Evolutionary conservation across 2,329 filamentous ascomycete species (phyloP), one percentile per base, ranked within the genome.

Genomic region (Apiospora marii): DNA sequence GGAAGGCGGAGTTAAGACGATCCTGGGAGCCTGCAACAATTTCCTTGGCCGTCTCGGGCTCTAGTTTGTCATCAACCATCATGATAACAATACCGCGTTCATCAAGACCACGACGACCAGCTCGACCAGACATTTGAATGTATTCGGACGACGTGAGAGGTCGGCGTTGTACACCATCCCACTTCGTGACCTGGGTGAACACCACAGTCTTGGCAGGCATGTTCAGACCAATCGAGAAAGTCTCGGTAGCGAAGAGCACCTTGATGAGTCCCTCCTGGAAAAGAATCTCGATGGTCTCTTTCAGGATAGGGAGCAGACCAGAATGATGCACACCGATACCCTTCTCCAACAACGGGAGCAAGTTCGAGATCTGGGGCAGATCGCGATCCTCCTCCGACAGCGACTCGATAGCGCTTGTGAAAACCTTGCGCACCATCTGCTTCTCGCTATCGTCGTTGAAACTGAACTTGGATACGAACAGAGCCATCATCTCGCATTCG

Each of bases 171-270:
- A 91, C 88, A 72, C 97, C 97, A 80, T 99, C 96, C 80, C 95
- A 99, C 81, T 99, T 99, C 70, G 93, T 93, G 13, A 99, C 95
- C 76, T 93, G 95, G 0, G 96, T 98, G 82, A 99, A 99, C n/a
- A 99, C 95, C 1, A 99, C 96, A 0, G 96, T 99, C 86, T 98
- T 98, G 37, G 96, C 96, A 76, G 96, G 96, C 96, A 99, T 98
- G 87, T 99, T 99, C 73, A 99, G 85, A 73, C 96, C 96, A 76
- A 99, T 99, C 4, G 96, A 98, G 84, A 99, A 99, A 0, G 96
- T 99, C 82, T 99, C 97, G 0, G 96, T 99, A 0, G 96, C 96
- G 74, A 99, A 98, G 0, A 99, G 88, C 13, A 98, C 96, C 84
- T 99, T 99, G 86, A 99, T 98, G 58, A 99, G 85, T 69, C 95